Conservation (phyloP, 2,329 filamentous ascomycete species). For the Chaetothyriales sp. region DNA sequence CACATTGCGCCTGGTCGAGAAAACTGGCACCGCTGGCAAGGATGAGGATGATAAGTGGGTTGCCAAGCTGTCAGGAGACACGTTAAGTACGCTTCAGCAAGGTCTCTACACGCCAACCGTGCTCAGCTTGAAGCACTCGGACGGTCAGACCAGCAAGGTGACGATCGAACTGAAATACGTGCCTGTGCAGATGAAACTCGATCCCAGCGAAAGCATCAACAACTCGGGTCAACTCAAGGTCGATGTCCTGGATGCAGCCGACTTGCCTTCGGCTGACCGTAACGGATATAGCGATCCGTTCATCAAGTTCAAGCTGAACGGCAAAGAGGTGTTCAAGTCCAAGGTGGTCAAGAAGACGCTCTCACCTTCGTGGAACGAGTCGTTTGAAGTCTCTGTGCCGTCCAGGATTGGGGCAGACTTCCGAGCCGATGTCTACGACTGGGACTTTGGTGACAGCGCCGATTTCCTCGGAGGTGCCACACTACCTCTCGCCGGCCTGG, state of each 20-base stretch:
- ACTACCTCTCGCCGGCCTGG: conserved; percentile 64
- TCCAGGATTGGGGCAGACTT: conserved; percentile 78
- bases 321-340: conserved; percentile 82
- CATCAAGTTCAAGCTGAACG: conserved; percentile 85
- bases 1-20: conserved; percentile 72
- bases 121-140: conserved; percentile 61
- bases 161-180: conserved; percentile 91
- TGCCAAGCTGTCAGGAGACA: conserved; percentile 70
- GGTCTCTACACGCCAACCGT: conserved; percentile 82
- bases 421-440: conserved; percentile 72
- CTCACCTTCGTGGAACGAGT: conserved; percentile 89
- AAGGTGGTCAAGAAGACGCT: conserved; percentile 95
- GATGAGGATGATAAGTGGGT: conserved; percentile 54
- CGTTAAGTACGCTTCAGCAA: conserved; percentile 72
- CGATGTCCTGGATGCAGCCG: conserved; percentile 72
- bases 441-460: conserved; percentile 90
- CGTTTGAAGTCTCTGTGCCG: conserved; percentile 69
- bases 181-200: conserved; percentile 82
- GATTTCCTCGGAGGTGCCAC: conserved; percentile 68
- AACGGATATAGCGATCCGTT: conserved; percentile 97
- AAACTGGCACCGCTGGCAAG: conserved; percentile 56
- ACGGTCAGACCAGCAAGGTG: conserved; percentile 62
- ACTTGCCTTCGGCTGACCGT: conserved; percentile 83
- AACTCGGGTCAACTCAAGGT: conserved; percentile 93
- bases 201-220: conserved; percentile 94